Base-by-base conservation (phyloP, 495 filamentous ascomycete species). In the Talaromyces ruber region DNA sequence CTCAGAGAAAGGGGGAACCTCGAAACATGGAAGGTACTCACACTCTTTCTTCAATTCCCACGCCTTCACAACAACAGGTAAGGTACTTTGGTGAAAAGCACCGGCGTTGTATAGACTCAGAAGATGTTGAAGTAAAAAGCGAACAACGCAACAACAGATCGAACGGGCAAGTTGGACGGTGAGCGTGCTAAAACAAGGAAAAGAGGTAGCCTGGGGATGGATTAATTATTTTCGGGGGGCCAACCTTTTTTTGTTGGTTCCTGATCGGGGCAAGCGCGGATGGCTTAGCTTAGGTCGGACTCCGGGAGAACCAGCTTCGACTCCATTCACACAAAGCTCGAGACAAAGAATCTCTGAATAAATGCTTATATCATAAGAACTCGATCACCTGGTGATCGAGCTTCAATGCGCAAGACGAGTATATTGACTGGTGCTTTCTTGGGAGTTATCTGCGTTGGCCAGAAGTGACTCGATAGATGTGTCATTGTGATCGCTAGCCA, bases 11-110 rank as follows among this genome's bases (percentile, higher is more conserved):
- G 43, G 43, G 43, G 43, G 18, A 39, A 39, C 34, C 32, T 16
- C 34, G 34, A 39, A 39, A 39, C 34, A 16, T n/a, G 34, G 12
- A 47, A 21, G 43, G 6, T 7, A 47, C 43, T 47, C 43, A 47
- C 43, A 47, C 3, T 47, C 0, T 47, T 47, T 47, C 0, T 47
- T 47, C 43, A 47, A 47, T 18, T 18, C 18, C 43, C 43, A 29
- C 26, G 28, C 28, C 28, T 9, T 16, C 54, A 34, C 54, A 57
- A 57, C 11, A n/a, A 30, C 26, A 30, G 54, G 29, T 9, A 21
- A 11, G 29, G 14, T 25, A 25, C 54, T 57, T 57, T 57, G 54
- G 28, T 57, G 54, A 57, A 57, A 57, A 57, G 54, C 28, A 57
- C 14, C 54, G 2, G 54, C 22, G 26, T 21, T 24, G 29, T 34